A percentile compares a stretch with the other conserved stretches of the same genome.
Evolutionary conservation across 495 filamentous ascomycete species (phyloP).

Genomic region (Neurospora cerealis): DNA sequence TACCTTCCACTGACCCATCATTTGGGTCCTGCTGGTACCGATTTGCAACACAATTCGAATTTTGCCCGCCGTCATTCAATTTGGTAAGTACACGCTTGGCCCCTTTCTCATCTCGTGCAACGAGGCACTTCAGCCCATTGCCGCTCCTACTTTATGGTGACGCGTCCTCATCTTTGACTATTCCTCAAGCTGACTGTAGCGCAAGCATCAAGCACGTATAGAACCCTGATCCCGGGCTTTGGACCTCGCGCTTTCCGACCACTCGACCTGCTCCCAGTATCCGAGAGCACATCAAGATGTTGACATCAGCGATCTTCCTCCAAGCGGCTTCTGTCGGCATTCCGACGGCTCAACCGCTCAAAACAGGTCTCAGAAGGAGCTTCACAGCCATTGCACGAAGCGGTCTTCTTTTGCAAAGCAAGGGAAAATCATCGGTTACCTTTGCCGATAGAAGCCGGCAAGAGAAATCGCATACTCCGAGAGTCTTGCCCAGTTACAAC

Average conservation of each 20-base stretch:
- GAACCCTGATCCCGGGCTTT: background rate
- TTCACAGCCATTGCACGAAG: background rate
- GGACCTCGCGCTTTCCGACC: background rate
- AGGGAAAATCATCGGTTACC: background rate
- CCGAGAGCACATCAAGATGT: background rate
- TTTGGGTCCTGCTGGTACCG: background rate
- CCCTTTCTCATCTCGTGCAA: background rate
- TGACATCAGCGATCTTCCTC: background rate
- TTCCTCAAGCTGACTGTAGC: background rate
- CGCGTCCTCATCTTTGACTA: background rate
- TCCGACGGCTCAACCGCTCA: background rate
- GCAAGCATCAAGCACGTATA: background rate
- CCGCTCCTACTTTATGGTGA: background rate
- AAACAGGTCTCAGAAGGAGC: background rate
- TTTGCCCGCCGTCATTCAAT: no score
- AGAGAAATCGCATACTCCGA: background rate
- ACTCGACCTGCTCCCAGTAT: rapidly evolving
- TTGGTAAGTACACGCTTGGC: background rate
- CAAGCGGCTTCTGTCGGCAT: background rate
- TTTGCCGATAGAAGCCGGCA: background rate
- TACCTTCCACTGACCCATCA: background rate
- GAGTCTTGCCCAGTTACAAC: background rate
- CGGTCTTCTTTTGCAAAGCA: background rate
- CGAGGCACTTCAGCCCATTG: background rate
- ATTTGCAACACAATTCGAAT: background rate